A percentile compares a stretch with the other conserved stretches of the same genome.
phyloP scores from a whole-genome alignment of 2,329 filamentous ascomycete genomes.

The Fusarium sp. region DNA sequence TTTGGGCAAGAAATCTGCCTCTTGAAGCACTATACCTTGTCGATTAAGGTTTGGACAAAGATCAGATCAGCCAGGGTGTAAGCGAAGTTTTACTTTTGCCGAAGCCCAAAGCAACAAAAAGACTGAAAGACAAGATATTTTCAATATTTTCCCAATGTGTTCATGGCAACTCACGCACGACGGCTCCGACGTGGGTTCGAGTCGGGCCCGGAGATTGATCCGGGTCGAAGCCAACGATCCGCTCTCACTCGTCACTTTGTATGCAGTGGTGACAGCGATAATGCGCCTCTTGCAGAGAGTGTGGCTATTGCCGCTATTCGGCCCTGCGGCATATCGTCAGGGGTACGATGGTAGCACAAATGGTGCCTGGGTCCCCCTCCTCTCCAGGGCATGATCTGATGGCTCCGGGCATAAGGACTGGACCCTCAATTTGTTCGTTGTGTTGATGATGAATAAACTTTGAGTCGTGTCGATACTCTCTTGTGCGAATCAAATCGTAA shows the following conservation, averaged over 20 bases:
- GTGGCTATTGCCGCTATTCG: neutral
- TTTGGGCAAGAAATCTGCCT: constrained; percentile 6
- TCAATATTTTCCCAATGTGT: constrained; percentile 9
- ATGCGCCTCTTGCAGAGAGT: neutral
- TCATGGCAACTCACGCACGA: constrained; percentile 30
- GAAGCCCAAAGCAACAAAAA: constrained; percentile 13
- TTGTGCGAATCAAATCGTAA: neutral
- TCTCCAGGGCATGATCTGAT: constrained; percentile 24
- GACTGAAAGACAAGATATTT: neutral
- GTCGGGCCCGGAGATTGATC: constrained; percentile 2
- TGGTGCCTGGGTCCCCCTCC: neutral
- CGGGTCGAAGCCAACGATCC: neutral
- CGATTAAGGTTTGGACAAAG: constrained; percentile 39
- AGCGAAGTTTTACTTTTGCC: constrained; percentile 31
- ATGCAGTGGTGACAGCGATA: neutral
- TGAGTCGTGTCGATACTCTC: neutral
- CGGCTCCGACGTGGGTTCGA: constrained; percentile 33
- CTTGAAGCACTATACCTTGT: constrained; percentile 21
- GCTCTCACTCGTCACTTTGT: constrained; percentile 3
- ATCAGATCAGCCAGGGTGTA: constrained; percentile 41
- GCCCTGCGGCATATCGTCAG: constrained; percentile 8
- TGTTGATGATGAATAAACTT: constrained; percentile 1
- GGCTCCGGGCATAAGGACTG: neutral
- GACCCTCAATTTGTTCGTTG: neutral
- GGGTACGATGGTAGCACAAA: constrained; percentile 15